Evolutionary conservation across 2,329 filamentous ascomycete genomes (phyloP).

Genomic region (Aspergillus glaucus): DNA sequence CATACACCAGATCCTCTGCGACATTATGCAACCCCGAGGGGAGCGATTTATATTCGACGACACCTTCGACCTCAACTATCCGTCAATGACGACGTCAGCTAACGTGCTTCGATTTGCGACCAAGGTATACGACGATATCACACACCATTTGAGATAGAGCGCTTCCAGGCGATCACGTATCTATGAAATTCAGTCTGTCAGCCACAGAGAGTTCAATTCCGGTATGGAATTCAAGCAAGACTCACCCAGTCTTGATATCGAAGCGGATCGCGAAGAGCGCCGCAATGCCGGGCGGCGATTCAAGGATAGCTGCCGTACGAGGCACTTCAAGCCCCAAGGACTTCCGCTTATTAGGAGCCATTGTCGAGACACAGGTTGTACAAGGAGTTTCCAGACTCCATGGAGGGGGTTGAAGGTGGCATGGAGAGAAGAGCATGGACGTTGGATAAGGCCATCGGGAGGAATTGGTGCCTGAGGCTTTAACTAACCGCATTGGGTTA

Average conservation of each 20-base stretch:
- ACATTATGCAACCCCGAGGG: constrained; percentile 91
- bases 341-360: constrained; percentile 27
- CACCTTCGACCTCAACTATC: constrained; percentile 63
- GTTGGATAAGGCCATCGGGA: not conserved
- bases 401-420: constrained; percentile 9
- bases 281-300: constrained; percentile 51
- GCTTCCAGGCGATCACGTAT: constrained; percentile 84
- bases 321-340: constrained; percentile 30
- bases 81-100: constrained; percentile 6
- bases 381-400: constrained; percentile 14
- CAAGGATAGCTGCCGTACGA: constrained; percentile 20
- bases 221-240: not conserved
- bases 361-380: constrained; percentile 12
- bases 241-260: constrained; percentile 82
- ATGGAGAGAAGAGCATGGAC: not conserved
- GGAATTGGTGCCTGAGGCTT: constrained; percentile 7
- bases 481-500: constrained; percentile 6
- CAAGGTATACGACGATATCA: constrained; percentile 4
- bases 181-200: constrained; percentile 30
- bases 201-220: not conserved
- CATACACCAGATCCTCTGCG: constrained; percentile 66
- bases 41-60: constrained; percentile 92
- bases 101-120: constrained; percentile 8
- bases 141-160: constrained; percentile 60
- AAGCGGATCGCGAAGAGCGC: constrained; percentile 87